phyloP scores from a whole-genome alignment of 192 early-diverging fungal genomes.

The Coemansia sp. region DNA sequence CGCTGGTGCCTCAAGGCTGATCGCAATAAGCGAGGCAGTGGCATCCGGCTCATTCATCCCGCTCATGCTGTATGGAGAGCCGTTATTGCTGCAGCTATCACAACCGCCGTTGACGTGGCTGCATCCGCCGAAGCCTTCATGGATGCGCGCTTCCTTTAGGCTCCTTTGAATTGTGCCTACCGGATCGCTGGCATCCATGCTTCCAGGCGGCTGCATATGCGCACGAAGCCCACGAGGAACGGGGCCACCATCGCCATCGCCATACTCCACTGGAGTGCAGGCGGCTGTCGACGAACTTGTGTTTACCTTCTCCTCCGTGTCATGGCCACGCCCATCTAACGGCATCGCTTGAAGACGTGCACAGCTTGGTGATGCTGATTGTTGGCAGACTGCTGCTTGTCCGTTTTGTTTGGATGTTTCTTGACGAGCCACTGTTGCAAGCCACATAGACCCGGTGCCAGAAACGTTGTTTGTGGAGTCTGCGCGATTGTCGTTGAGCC shows the following conservation, averaged over 20 bases:
- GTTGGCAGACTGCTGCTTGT: constrained; percentile 2
- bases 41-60: not conserved
- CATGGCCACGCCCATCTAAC: not conserved
- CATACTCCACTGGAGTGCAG: not conserved
- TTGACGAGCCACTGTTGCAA: constrained; percentile 8
- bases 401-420: not conserved
- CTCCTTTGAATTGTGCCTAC: not conserved
- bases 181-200: not conserved
- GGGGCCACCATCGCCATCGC: not conserved
- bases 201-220: not conserved
- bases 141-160: not conserved
- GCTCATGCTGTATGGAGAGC: not conserved
- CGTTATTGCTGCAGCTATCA: constrained; percentile 3
- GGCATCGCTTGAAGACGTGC: not conserved
- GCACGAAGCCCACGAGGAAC: not conserved
- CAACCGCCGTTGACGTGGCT: not conserved
- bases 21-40: not conserved
- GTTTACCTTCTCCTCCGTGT: not conserved
- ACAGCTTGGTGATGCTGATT: not conserved
- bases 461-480: constrained; percentile 3
- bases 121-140: constrained; percentile 5
- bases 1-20: not conserved
- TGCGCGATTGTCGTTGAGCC: not conserved
- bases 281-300: not conserved
- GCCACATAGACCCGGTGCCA: not conserved